phyloP scores from a whole-genome alignment of 2,329 filamentous ascomycete genomes.

The Aspergillus novofumigatus region DNA sequence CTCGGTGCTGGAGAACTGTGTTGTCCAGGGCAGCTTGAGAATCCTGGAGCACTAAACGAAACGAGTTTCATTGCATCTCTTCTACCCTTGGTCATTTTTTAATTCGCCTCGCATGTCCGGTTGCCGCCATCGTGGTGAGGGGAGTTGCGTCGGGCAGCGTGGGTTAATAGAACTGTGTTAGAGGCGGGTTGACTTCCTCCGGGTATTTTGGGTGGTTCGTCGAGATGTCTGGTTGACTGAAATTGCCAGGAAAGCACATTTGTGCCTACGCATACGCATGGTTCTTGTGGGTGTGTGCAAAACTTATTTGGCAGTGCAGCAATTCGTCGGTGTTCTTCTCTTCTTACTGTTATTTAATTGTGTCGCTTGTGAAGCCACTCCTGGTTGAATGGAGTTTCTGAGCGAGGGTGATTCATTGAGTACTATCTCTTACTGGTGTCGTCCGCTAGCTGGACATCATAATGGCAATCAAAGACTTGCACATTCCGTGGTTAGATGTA shows the following conservation, averaged over 20 bases:
- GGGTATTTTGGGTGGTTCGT: constrained; percentile 8
- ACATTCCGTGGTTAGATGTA: neutral
- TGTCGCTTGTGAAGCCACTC: constrained; percentile 2
- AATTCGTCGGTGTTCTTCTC: neutral
- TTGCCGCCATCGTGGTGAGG: neutral
- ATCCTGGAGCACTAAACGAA: constrained; percentile 59
- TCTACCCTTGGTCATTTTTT: neutral
- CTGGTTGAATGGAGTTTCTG: constrained; percentile 1
- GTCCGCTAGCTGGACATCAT: neutral
- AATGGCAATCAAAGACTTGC: neutral
- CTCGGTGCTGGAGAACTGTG: constrained; percentile 96
- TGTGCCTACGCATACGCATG: neutral
- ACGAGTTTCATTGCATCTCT: constrained; percentile 11
- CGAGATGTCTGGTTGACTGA: constrained; percentile 1
- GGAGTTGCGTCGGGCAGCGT: neutral
- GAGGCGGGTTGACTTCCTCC: constrained; percentile 5
- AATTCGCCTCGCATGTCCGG: neutral
- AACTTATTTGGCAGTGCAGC: constrained; percentile 3
- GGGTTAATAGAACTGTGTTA: constrained; percentile 15
- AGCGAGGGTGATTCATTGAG: neutral
- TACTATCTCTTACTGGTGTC: neutral
- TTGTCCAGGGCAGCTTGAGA: constrained; percentile 92
- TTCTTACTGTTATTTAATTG: constrained; percentile 8
- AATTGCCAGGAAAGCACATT: neutral
- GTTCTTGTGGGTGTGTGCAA: constrained; percentile 4